These are phyloP conservation scores for Brassica nigra DNA, from an alignment of 345 rosid species.

Conservation along the genomic window DNA sequence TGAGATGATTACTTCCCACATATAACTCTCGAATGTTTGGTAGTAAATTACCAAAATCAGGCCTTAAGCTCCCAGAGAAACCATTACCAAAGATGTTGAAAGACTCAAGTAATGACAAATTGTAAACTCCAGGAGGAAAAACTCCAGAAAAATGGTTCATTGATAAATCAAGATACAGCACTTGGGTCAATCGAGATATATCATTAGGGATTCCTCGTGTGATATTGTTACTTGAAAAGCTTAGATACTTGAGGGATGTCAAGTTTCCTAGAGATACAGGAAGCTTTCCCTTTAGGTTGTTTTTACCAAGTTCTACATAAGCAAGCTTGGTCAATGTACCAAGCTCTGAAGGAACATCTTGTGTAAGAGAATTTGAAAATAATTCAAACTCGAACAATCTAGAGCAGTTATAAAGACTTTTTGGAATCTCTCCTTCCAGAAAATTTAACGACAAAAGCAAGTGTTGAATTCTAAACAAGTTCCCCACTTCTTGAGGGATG, in stretches of 20 bases:
- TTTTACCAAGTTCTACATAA: not conserved
- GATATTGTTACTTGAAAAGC: not conserved
- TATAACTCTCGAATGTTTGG: not conserved
- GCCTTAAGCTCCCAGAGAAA: slow-evolving; percentile 37
- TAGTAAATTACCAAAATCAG: not conserved
- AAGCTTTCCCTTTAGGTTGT: slow-evolving; percentile 36
- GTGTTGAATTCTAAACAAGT: not conserved
- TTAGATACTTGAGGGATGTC: not conserved
- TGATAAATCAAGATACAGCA: not conserved
- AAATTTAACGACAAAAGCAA: not conserved
- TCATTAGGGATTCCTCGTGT: not conserved
- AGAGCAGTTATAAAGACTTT: slow-evolving; percentile 21
- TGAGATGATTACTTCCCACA: slow-evolving; percentile 31
- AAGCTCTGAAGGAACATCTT: slow-evolving; percentile 33
- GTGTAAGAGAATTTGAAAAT: not conserved
- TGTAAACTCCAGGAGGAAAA: slow-evolving; percentile 36
- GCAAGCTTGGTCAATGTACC: slow-evolving; percentile 22
- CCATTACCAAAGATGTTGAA: not conserved
- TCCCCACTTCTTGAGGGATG: slow-evolving; percentile 13
- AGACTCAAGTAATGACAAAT: not conserved
- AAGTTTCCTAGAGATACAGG: slow-evolving; percentile 24
- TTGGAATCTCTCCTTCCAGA: slow-evolving; percentile 30
- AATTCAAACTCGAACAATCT: not conserved
- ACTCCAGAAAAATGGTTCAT: slow-evolving; percentile 6
- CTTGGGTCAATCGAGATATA: not conserved